Percentiles rank a stretch among this genome's conserved stretches.
These are phyloP conservation scores for Penicillium sp. DNA, from an alignment of 2,329 filamentous ascomycete genomes.

Conservation along the genomic window DNA sequence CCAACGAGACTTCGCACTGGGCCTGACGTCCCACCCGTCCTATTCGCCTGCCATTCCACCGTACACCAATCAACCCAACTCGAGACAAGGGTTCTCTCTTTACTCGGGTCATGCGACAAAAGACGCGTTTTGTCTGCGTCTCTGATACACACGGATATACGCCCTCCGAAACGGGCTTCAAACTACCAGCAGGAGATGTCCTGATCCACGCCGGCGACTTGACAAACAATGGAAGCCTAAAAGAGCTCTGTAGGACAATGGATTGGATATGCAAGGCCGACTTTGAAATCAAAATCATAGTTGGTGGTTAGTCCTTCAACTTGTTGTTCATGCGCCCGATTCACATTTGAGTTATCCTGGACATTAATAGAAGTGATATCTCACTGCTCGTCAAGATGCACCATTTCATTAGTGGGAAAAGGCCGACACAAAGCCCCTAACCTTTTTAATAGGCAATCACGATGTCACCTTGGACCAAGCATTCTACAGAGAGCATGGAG, in stretches of 20 bases:
- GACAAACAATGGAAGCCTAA: conserved; percentile 47
- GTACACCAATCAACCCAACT: not conserved
- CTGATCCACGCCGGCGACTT: conserved; percentile 53
- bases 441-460: conserved; percentile 44
- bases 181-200: conserved; percentile 49
- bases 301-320: conserved; percentile 41
- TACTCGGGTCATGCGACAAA: conserved; percentile 24
- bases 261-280: conserved; percentile 47
- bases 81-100: not conserved
- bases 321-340: not conserved
- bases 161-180: conserved; percentile 42
- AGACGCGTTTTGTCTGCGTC: conserved; percentile 50
- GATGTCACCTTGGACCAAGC: conserved; percentile 47
- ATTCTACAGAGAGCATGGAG: conserved; percentile 40
- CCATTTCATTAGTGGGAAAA: not conserved
- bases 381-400: not conserved
- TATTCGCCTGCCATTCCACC: conserved; percentile 4
- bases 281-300: conserved; percentile 48
- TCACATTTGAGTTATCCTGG: not conserved
- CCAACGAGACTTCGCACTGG: not conserved
- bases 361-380: not conserved
- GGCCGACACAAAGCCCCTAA: not conserved
- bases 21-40: conserved; percentile 3
- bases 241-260: conserved; percentile 45
- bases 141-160: conserved; percentile 52